Percentiles rank a stretch among this genome's conserved stretches.
Evolutionary conservation across 169 alveolate species (phyloP).

Genomic region (Plasmodium billcollinsi): DNA sequence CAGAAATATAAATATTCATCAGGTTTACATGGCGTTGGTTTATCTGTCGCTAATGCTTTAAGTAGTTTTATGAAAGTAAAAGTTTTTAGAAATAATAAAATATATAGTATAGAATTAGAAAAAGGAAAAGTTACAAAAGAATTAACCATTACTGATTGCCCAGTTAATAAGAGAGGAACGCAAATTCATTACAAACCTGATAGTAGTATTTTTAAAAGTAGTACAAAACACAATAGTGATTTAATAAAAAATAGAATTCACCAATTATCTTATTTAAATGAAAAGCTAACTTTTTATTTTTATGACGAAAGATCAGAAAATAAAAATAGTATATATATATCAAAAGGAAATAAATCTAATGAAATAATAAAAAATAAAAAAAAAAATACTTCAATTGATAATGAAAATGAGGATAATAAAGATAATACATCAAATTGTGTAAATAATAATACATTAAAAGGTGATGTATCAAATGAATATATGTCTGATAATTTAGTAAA

Average conservation of each 20-base stretch:
- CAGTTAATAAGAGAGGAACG: constrained; percentile 72
- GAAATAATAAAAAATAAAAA: neutral
- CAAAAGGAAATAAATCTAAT: constrained; percentile 2
- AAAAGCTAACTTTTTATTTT: constrained; percentile 57
- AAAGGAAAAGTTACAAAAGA: constrained; percentile 80
- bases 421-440: neutral
- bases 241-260: constrained; percentile 51
- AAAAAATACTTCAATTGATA: neutral
- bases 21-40: constrained; percentile 92
- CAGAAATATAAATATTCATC: constrained; percentile 83
- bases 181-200: constrained; percentile 74
- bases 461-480: neutral
- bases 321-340: neutral
- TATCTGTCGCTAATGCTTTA: constrained; percentile 88
- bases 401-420: constrained; percentile 1
- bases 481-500: neutral
- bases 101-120: constrained; percentile 81
- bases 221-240: constrained; percentile 46
- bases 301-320: constrained; percentile 62
- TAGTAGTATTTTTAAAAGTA: constrained; percentile 60
- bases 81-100: constrained; percentile 80
- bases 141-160: constrained; percentile 45
- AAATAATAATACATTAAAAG: neutral
- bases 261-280: constrained; percentile 76
- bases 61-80: constrained; percentile 82